These are phyloP conservation scores for Aspergillus japonicus DNA, from an alignment of 2,329 filamentous ascomycete genomes.

Conservation along the genomic window DNA sequence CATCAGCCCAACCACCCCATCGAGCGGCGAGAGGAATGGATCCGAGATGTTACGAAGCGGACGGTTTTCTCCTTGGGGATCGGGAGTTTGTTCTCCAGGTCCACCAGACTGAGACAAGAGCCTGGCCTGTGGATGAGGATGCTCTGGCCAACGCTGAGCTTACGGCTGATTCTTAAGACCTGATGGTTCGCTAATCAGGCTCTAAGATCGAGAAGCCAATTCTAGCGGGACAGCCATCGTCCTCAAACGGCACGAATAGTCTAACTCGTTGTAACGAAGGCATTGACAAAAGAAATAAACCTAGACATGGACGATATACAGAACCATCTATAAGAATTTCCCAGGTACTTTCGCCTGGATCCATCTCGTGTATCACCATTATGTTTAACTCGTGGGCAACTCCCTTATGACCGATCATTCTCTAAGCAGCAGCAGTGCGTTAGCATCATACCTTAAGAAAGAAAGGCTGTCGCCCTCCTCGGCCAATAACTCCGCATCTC, in stretches of 20 bases:
- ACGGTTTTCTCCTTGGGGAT: slow-evolving; percentile 19
- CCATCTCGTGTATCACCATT: slow-evolving; percentile 11
- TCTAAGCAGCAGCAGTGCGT: slow-evolving; percentile 15
- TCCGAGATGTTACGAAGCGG: slow-evolving; percentile 12
- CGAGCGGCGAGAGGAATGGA: slow-evolving; percentile 14
- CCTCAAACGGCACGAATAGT: background rate
- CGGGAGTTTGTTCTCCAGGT: slow-evolving; percentile 18
- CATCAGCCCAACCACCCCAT: slow-evolving; percentile 10
- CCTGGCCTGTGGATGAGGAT: slow-evolving; percentile 26
- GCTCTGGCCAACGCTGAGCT: background rate
- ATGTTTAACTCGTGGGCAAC: slow-evolving; percentile 8
- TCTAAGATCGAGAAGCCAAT: too few relatives aligned
- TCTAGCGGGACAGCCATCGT: background rate
- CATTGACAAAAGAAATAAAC: slow-evolving; percentile 12
- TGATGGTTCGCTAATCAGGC: background rate
- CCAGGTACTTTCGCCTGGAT: slow-evolving; percentile 8
- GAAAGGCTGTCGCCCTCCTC: slow-evolving; percentile 1
- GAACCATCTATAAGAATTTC: slow-evolving; percentile 21
- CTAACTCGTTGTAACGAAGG: slow-evolving; percentile 5
- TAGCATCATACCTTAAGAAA: slow-evolving; percentile 14
- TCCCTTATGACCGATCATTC: slow-evolving; percentile 11
- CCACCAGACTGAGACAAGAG: slow-evolving; percentile 14
- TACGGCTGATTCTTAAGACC: background rate
- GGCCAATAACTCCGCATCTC: slow-evolving; percentile 5
- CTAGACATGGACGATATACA: slow-evolving; percentile 24